Percentiles rank a stretch among this genome's conserved stretches.
These are phyloP conservation scores for Holtermanniella nyarrowii DNA, from an alignment of 768 basidiomycete species.

Conservation along the genomic window DNA sequence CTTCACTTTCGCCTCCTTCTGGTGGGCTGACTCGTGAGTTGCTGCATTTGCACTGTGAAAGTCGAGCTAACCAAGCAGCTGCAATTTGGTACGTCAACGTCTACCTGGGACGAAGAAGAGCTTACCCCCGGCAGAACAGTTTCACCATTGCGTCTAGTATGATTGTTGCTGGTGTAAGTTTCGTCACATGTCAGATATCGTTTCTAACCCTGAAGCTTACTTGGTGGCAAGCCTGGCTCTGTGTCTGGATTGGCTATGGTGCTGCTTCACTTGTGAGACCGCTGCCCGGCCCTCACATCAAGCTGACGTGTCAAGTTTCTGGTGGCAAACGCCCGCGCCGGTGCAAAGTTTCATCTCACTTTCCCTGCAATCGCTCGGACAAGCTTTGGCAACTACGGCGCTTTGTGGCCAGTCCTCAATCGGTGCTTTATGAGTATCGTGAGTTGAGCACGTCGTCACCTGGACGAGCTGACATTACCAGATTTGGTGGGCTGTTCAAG, in stretches of 20 bases:
- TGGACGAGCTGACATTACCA: background rate
- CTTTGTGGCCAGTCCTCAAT: constrained; percentile 63
- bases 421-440: constrained; percentile 19
- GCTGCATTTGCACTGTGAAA: too few species aligned
- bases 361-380: constrained; percentile 45
- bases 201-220: constrained; percentile 39
- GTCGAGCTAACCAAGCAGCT: too few species aligned
- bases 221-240: constrained; percentile 81
- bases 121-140: too few species aligned
- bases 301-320: too few species aligned
- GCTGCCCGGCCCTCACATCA: too few species aligned
- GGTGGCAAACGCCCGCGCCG: constrained; percentile 64
- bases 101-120: too few species aligned
- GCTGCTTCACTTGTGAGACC: constrained; percentile 54
- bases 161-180: constrained; percentile 26
- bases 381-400: constrained; percentile 70
- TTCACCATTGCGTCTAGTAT: constrained; percentile 40
- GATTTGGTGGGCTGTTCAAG: constrained; percentile 40
- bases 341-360: constrained; percentile 64
- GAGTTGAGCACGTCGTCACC: background rate
- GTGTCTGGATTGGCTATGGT: constrained; percentile 47
- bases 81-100: too few species aligned
- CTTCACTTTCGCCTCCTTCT: constrained; percentile 44
- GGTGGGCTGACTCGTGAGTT: constrained; percentile 73
- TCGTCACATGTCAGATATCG: constrained; percentile 20